Base-by-base conservation (phyloP, 1,284 basidiomycete genomes). In the Mycena citricolor region DNA sequence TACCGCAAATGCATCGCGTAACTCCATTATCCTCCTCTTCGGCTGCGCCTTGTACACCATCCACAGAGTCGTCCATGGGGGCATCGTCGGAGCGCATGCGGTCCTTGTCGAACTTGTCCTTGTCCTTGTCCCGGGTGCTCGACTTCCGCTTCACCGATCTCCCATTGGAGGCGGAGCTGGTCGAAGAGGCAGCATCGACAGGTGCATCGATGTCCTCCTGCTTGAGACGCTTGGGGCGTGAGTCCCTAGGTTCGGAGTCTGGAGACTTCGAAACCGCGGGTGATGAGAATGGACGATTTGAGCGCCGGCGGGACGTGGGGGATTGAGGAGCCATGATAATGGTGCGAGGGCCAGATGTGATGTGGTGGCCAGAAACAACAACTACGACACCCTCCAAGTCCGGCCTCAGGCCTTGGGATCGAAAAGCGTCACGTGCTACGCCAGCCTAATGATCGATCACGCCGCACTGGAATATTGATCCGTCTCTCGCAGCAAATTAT, bases 1-100 rank as follows among this genome's bases (percentile, higher is more conserved):
- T 86, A 47, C 90, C 90, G 71, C 95, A 99, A 31, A 97, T 82
- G 68, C 95, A 99, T 52, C 95, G 84, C 57, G 94, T 98, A 49
- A 95, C 79, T 24, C 89, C 79, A 55, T 91, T 87, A 52, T 92
- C 91, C 42, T 81, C 78, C 49, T 81, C 86, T 30, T 79, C 78
- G 42, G 63, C 62, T 38, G 61, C 62, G 31, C 68, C 73, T 21
- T 67, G 66, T 24, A 62, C 57, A 5, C 57, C 59, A 24, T 68
- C 58, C 23, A 52, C 16, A 22, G 59, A 53, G 26, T 66, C 66
- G 45, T 64, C 63, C 31, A 60, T 57, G 30, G 65, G 54, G 8
- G 61, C 56, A 58, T 57, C 19, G 55, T 42, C 39, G 39, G 40
- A 35, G 54, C 47, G 32, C 54, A 54, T 32, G 45, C 32, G 30